phyloP scores from a whole-genome alignment of 805 yeast species.

The Lachancea thermotolerans region DNA sequence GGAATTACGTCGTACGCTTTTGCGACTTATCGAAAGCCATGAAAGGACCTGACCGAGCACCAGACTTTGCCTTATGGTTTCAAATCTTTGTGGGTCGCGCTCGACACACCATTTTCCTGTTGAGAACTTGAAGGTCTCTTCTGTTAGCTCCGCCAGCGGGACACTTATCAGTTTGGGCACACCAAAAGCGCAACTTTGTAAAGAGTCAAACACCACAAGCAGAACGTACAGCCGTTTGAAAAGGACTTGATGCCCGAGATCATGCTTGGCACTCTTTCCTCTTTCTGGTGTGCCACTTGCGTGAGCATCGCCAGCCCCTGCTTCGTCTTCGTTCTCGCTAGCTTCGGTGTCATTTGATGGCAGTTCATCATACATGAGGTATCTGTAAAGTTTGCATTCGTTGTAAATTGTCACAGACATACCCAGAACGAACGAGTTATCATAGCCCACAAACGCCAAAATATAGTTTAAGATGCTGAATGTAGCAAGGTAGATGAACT shows the following conservation, averaged over 20 bases:
- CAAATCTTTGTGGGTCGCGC: constrained; percentile 17
- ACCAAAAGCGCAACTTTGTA: constrained; percentile 49
- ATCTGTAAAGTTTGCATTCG: constrained; percentile 46
- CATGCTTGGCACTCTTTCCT: not conserved
- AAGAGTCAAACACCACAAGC: constrained; percentile 43
- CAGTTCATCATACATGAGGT: constrained; percentile 24
- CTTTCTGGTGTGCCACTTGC: not conserved
- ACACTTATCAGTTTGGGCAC: constrained; percentile 32
- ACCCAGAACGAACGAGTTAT: constrained; percentile 51
- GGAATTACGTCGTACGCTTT: constrained; percentile 8
- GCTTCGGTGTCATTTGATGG: not conserved
- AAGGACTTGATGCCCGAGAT: constrained; percentile 26
- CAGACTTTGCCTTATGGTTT: constrained; percentile 20
- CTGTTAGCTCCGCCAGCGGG: constrained; percentile 18
- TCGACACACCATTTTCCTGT: constrained; percentile 27
- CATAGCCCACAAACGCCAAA: constrained; percentile 52
- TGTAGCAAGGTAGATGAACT: constrained; percentile 33
- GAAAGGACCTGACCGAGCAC: constrained; percentile 24
- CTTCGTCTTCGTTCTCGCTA: not conserved
- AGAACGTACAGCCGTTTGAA: constrained; percentile 42
- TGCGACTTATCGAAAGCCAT: constrained; percentile 21
- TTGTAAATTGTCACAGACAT: constrained; percentile 48
- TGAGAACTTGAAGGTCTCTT: constrained; percentile 11
- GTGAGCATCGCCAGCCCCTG: constrained; percentile 2
- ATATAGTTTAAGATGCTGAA: constrained; percentile 47